Evolutionary conservation across 257 asterid species (phyloP), one percentile per base, ranked within the genome.

Genomic region (Cinchona pubescens): DNA sequence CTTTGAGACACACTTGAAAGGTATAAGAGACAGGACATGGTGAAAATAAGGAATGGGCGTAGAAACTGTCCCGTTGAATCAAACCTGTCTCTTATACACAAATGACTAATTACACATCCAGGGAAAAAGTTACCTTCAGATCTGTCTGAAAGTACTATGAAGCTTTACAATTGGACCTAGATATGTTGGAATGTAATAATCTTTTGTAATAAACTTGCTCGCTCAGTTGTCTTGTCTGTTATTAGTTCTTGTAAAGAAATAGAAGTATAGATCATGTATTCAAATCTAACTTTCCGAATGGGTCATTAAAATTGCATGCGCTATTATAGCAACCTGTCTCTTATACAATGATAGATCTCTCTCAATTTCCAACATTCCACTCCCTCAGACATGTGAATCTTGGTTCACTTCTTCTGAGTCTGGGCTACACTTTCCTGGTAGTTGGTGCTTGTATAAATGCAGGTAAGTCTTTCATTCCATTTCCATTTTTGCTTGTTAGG

Each of bases 301-400:
- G 99, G 51, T 40, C 96, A 12, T 32, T 94, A 87, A 87, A 89
- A 74, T 84, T 94, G 62, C 91, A 90, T 63, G 88, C n/a, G 92
- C 76, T 94, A n/a, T 94, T 84, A 91, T 91, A 81, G 96, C 96
- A 71, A 90, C 92, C n/a, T 87, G 99, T 92, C 81, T 87, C 97
- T 12, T 81, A 76, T 51, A 83, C 90, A 40, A 92, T 92, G 98
- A 91, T 91, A 65, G 82, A 86, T 76, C 94, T 94, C 71, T 92
- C 99, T 80, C 98, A 94, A 69, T 87, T 94, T 72, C 98, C 99
- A 13, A 86, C 91, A 83, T 92, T 94, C 90, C 98, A 94, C 82
- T 94, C 99, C 69, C 98, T 92, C 76, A 87, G 99, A 83, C 96
- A 94, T 81, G 87, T 94, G 70, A 94, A 91, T 81, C 64, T 94